Percentiles rank a stretch among this genome's conserved stretches.
These are phyloP conservation scores for Suhomyces kilbournensis DNA, from an alignment of 805 yeast species.

Conservation along the genomic window DNA sequence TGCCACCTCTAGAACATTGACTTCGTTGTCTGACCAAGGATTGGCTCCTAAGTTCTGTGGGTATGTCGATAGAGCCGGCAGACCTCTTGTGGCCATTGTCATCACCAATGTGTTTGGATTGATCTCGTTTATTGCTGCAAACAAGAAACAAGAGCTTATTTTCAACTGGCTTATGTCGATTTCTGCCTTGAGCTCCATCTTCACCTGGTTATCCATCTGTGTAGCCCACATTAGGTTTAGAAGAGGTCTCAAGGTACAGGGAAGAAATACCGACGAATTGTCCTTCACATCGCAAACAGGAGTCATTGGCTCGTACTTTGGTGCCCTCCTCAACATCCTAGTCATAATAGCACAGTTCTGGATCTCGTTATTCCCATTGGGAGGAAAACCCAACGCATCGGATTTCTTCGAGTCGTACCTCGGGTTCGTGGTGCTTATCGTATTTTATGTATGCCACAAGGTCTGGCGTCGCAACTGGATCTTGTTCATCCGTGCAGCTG, in stretches of 20 bases:
- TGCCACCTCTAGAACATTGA: constrained; percentile 64
- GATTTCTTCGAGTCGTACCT: constrained; percentile 23
- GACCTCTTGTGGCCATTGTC: constrained; percentile 59
- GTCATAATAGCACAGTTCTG: constrained; percentile 27
- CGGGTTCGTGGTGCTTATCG: constrained; percentile 24
- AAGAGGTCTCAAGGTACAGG: constrained; percentile 20
- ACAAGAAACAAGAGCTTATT: constrained; percentile 18
- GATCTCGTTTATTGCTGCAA: constrained; percentile 57
- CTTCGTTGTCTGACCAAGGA: constrained; percentile 62
- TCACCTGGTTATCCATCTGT: constrained; percentile 29
- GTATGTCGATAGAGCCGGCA: constrained; percentile 63
- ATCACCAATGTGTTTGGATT: constrained; percentile 55
- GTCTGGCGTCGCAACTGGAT: constrained; percentile 28
- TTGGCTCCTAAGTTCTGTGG: constrained; percentile 57
- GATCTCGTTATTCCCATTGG: constrained; percentile 26
- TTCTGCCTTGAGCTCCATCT: constrained; percentile 24
- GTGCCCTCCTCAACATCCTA: constrained; percentile 18
- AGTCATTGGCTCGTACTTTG: constrained; percentile 22
- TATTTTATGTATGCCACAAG: constrained; percentile 25
- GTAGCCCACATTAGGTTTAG: constrained; percentile 26
- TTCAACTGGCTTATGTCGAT: constrained; percentile 27
- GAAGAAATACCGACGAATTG: constrained; percentile 22
- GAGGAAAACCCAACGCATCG: constrained; percentile 20
- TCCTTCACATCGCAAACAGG: constrained; percentile 24
- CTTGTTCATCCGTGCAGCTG: constrained; percentile 18